Evolutionary conservation across 2,329 filamentous ascomycete species (phyloP).

Genomic region (Fusarium nisikadoi): DNA sequence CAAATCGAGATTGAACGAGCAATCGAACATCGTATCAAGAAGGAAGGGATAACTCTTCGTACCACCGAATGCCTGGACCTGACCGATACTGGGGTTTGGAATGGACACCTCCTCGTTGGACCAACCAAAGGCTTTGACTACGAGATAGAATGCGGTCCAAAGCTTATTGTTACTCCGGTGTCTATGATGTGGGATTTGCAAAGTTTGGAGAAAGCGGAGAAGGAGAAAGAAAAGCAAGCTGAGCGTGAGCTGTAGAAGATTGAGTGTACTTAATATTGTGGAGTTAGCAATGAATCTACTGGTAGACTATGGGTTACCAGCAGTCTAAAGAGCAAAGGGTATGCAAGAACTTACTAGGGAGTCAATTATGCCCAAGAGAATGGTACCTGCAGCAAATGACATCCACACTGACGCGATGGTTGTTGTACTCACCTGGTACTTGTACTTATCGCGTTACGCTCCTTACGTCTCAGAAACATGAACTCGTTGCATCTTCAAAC

Average conservation of each 20-base stretch:
- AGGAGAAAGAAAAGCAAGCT: rapidly evolving
- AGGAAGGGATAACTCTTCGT: background rate
- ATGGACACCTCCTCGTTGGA: background rate
- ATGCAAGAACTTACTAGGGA: background rate
- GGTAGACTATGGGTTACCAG: background rate
- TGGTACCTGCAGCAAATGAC: background rate
- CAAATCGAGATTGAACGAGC: background rate
- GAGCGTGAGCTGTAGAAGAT: background rate
- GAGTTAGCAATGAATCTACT: background rate
- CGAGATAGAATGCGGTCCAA: background rate
- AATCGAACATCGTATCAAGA: background rate
- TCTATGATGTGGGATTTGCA: background rate
- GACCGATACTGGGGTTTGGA: background rate
- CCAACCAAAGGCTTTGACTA: background rate
- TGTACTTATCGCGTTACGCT: background rate
- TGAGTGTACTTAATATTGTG: background rate
- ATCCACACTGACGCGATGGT: background rate
- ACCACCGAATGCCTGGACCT: background rate
- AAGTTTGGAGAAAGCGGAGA: background rate
- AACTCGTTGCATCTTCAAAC: background rate
- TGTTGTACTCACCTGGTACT: background rate
- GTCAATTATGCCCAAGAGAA: background rate
- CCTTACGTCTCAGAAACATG: too few species aligned
- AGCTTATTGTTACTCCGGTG: background rate
- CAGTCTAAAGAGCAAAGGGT: background rate